Conservation (phyloP, 1,284 basidiomycete genomes). For the Microbotryomycetes sp. region DNA sequence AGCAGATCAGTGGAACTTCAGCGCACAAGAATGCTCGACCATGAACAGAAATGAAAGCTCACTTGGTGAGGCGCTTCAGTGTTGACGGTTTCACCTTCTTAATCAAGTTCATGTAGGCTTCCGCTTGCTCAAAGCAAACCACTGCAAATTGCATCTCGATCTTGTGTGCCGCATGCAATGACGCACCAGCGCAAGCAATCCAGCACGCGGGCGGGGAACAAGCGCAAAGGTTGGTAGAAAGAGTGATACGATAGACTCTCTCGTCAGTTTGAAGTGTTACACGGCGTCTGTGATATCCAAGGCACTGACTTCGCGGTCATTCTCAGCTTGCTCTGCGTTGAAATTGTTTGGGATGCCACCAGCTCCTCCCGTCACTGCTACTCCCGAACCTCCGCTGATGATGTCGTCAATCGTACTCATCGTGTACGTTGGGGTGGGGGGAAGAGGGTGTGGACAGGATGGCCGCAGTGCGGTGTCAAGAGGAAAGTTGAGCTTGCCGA, state of each 20-base stretch:
- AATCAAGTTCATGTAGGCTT: constrained; percentile 93
- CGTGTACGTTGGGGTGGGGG: not conserved
- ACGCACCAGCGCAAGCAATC: not conserved
- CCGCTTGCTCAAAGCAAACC: constrained; percentile 90
- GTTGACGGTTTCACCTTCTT: constrained; percentile 70
- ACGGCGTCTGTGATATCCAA: no score
- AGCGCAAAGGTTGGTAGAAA: not conserved
- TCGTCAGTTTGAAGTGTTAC: constrained; percentile 29
- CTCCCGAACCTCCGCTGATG: constrained; percentile 16
- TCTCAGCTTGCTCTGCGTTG: constrained; percentile 12
- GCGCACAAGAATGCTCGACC: not conserved
- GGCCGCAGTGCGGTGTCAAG: no score
- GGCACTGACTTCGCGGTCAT: not conserved
- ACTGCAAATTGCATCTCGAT: constrained; percentile 99
- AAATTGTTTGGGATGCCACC: constrained; percentile 15
- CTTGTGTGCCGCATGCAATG: constrained; percentile 43
- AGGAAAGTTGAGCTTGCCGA: not conserved
- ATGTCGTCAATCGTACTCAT: constrained; percentile 22
- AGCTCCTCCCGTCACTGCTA: not conserved
- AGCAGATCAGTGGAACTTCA: not conserved
- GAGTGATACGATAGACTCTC: not conserved
- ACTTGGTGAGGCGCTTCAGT: constrained; percentile 71
- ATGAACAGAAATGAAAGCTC: constrained; percentile 36
- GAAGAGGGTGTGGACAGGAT: no score
- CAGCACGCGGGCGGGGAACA: not conserved